These are phyloP conservation scores for Turnera subulata DNA, from an alignment of 345 rosid genomes.

Conservation along the genomic window DNA sequence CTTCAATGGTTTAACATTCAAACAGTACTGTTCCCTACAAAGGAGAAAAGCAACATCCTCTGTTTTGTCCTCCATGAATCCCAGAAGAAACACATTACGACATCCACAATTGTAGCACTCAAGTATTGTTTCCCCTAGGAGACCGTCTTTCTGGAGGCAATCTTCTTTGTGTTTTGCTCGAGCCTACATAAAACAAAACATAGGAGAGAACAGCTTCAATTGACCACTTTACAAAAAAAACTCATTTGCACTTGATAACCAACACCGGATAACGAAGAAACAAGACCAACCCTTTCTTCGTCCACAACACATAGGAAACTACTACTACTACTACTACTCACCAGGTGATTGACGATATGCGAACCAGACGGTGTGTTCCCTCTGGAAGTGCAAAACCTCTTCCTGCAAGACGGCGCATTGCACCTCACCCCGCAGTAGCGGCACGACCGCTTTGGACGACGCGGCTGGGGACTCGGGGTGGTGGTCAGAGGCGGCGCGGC, in stretches of 20 bases:
- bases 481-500: constrained; percentile 37
- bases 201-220: too few relatives aligned
- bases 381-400: constrained; percentile 99
- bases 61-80: constrained; percentile 94
- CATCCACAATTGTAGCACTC: constrained; percentile 99
- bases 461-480: constrained; percentile 27
- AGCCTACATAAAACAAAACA: constrained; percentile 62
- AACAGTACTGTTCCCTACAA: constrained; percentile 97
- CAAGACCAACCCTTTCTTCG: too few relatives aligned
- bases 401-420: constrained; percentile 93
- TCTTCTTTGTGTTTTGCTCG: constrained; percentile 99
- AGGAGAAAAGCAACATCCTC: constrained; percentile 99
- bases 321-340: constrained; percentile 51
- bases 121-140: constrained; percentile 95
- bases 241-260: background rate
- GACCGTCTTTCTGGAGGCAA: constrained; percentile 99
- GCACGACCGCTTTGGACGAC: constrained; percentile 60
- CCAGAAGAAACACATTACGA: constrained; percentile 96
- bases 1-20: constrained; percentile 94
- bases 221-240: too few relatives aligned
- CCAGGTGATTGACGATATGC: constrained; percentile 97
- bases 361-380: constrained; percentile 99
- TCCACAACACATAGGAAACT: too few relatives aligned
- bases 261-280: background rate
- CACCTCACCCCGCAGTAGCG: constrained; percentile 97